Percentiles rank a stretch among this genome's conserved stretches.
These are phyloP conservation scores for Penicillium diatomitis DNA, from an alignment of 495 filamentous ascomycete species.

Conservation along the genomic window DNA sequence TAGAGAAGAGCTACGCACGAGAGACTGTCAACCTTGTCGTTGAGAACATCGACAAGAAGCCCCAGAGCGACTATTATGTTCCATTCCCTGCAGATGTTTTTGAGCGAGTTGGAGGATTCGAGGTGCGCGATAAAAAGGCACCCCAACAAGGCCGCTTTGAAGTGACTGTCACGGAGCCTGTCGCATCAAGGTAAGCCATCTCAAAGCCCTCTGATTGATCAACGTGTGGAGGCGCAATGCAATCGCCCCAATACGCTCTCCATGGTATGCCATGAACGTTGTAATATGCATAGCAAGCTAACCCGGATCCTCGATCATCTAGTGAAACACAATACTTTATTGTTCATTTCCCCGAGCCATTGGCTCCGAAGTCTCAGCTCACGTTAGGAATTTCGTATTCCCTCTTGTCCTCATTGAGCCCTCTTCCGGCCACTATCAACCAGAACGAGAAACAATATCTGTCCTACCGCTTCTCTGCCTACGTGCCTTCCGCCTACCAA, in stretches of 20 bases:
- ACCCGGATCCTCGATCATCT: too few relatives aligned
- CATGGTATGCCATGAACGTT: not conserved
- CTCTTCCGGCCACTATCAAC: conserved; percentile 69
- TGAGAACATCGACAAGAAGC: conserved; percentile 69
- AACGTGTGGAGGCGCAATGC: not conserved
- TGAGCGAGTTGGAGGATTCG: conserved; percentile 69
- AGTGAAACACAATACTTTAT: conserved; percentile 74
- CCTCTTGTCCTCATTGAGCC: conserved; percentile 60
- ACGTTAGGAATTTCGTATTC: conserved; percentile 83
- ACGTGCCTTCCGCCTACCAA: conserved; percentile 67
- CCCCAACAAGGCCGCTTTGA: conserved; percentile 54
- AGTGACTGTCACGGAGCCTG: conserved; percentile 47
- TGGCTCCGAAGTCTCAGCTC: conserved; percentile 65
- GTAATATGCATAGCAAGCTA: too few relatives aligned
- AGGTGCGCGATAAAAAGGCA: conserved; percentile 86
- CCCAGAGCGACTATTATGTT: conserved; percentile 83
- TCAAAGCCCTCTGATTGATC: conserved; percentile 16
- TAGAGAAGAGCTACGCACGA: conserved; percentile 84
- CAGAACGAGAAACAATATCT: conserved; percentile 83
- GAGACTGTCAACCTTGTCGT: conserved; percentile 89
- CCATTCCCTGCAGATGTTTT: conserved; percentile 70
- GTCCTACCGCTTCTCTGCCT: conserved; percentile 74
- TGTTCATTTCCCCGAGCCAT: conserved; percentile 63
- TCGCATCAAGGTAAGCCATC: conserved; percentile 20
- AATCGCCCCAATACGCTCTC: too few relatives aligned